phyloP scores from a whole-genome alignment of 2,329 filamentous ascomycete genomes.

The Zasmidium citrigriseum region DNA sequence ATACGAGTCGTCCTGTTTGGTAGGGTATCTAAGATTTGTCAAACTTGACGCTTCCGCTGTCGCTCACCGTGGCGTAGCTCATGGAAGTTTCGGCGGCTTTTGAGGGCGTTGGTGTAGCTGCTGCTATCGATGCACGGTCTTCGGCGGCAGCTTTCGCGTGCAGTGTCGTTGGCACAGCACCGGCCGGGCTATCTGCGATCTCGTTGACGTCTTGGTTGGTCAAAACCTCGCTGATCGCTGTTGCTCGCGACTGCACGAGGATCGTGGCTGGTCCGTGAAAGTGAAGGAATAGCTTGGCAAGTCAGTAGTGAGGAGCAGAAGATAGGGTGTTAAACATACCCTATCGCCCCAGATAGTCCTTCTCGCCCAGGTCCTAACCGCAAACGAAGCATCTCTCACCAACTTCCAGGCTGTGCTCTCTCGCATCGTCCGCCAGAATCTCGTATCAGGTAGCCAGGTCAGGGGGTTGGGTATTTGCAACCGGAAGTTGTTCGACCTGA shows the following conservation, averaged over 20 bases:
- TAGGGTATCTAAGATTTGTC: constrained; percentile 14
- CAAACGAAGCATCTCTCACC: constrained; percentile 65
- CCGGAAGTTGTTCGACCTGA: constrained; percentile 72
- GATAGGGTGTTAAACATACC: constrained; percentile 38
- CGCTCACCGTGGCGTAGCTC: constrained; percentile 36
- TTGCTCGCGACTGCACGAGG: constrained; percentile 83
- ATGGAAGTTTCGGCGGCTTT: constrained; percentile 31
- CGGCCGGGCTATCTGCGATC: constrained; percentile 79
- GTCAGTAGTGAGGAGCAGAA: constrained; percentile 2
- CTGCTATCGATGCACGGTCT: constrained; percentile 23
- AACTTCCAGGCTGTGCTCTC: constrained; percentile 72
- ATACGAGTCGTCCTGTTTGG: not conserved
- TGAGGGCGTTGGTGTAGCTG: constrained; percentile 14
- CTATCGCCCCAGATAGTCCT: constrained; percentile 91
- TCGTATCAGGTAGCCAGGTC: constrained; percentile 65
- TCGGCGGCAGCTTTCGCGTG: constrained; percentile 34
- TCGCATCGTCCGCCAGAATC: constrained; percentile 73
- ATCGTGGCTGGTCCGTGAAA: constrained; percentile 86
- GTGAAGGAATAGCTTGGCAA: constrained; percentile 71
- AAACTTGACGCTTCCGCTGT: constrained; percentile 36
- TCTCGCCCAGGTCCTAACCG: constrained; percentile 72
- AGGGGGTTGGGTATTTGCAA: constrained; percentile 75
- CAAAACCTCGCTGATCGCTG: constrained; percentile 75
- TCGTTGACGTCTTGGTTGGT: constrained; percentile 82
- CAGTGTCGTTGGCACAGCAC: constrained; percentile 63